Evolutionary conservation across 2,329 filamentous ascomycete species (phyloP).

Genomic region (Didymosphaeria variabile): DNA sequence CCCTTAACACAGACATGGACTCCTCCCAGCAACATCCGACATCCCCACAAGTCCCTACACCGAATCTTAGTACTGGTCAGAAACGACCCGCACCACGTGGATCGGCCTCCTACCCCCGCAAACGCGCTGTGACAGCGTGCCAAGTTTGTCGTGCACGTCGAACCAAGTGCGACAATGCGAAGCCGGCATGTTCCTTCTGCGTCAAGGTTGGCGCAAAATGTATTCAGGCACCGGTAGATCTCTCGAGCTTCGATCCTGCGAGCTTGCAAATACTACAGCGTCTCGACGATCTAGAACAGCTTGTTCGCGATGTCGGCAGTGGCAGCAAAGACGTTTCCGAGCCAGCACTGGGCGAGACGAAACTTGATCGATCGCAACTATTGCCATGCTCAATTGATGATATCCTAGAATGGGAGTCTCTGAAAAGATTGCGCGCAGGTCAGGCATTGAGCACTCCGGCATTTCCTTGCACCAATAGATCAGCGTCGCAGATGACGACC

Average conservation of each 20-base stretch:
- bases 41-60: not conserved
- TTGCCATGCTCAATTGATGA: not conserved
- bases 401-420: not conserved
- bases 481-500: not conserved
- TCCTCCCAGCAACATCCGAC: too few species aligned
- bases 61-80: not conserved
- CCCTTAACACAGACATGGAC: too few species aligned
- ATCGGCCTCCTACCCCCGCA: slow-evolving; percentile 23
- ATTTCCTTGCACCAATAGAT: not conserved
- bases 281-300: slow-evolving; percentile 20
- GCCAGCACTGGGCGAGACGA: not conserved
- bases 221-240: slow-evolving; percentile 20
- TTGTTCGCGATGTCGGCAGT: not conserved
- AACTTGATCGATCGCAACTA: not conserved
- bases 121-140: slow-evolving; percentile 25
- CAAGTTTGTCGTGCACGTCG: slow-evolving; percentile 22
- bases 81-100: slow-evolving; percentile 27
- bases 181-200: slow-evolving; percentile 24
- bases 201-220: slow-evolving; percentile 19
- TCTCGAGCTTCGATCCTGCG: slow-evolving; percentile 24
- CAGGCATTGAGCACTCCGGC: not conserved
- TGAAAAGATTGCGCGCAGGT: not conserved
- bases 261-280: slow-evolving; percentile 22
- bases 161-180: slow-evolving; percentile 27
- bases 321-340: not conserved